Evolutionary conservation across 495 filamentous ascomycete genomes (phyloP), one percentile per base, ranked within the genome.

Genomic region (Tuber indicum): DNA sequence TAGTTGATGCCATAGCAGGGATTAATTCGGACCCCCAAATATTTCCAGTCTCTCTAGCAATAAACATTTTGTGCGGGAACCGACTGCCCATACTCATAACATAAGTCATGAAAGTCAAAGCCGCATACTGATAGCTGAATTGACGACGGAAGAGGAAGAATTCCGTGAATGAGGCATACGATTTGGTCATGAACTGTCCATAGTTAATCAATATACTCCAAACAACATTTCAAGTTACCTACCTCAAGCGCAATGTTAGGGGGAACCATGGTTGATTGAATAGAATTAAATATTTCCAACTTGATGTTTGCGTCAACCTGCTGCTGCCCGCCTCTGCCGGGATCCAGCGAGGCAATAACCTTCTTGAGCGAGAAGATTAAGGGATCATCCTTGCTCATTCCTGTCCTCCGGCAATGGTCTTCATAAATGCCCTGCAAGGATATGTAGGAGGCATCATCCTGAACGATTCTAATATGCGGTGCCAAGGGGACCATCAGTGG

Each of bases 131-230:
- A 86, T 98, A 98, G 44, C 93, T 91, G 85, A 98, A 98, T 75
- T 97, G 94, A 72, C 94, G 90, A 69, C 95, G 91, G 92, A 99
- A 99, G 58, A 98, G 90, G 92, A 94, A 98, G 88, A 98, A 97
- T 81, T 97, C 94, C 41, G 92, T 88, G 83, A 92, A 98, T 70
- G 92, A 92, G 74, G 96, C 93, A 85, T 95, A 97, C 14, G 90
- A 83, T 74, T 78, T 93, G 76, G 89, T 87, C 83, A 94, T 90
- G 90, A 97, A 98, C 86, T 97, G 96, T 46, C 19, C 72, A 41
- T 75, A 32, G 76, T 80, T 47, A 82, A 69, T 70, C 49, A 74
- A 78, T 39, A 17, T 66, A 8, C 32, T 26, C 45, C 58, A 47
- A 52, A 44, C 36, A 77, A 41, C 6, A 66, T 66, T 19, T n/a